Base-by-base conservation (phyloP, 2,329 filamentous ascomycete genomes). In the Blastomyces emzantsi region DNA sequence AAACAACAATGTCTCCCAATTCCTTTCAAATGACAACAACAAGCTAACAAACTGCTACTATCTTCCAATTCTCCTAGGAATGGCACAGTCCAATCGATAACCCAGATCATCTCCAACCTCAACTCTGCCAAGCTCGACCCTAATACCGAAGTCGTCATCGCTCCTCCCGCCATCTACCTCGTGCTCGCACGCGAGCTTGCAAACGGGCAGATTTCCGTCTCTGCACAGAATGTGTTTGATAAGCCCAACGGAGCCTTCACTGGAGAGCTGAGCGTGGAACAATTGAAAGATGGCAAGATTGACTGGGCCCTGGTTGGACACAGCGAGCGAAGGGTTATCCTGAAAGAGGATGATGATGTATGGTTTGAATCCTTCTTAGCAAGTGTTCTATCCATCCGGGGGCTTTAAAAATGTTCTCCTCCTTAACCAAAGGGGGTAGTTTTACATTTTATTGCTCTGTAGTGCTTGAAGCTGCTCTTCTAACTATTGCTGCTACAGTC, bases 181-280 rank as follows among this genome's bases (percentile, higher is more conserved):
- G 85, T 90, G 74, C 86, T 92, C 69, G 87, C 92, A 74, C 90
- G 90, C 73, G 87, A 94, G 76, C 83, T 87, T 74, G 85, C 93
- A 72, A 86, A 87, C 76, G 74, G 84, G 71, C 86, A 87, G 69
- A 83, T 99, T 75, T 89, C 90, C 74, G 90, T 99, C 67, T 90
- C 93, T 64, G 88, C 94, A 64, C 94, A 99, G 82, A 99, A 99
- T 80, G 91, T 97, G 78, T 97, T 86, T 80, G 90, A 97, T 84
- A 93, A 93, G 85, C 91, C 92, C 77, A 92, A 94, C 78, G 94
- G 94, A 72, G 94, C 94, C 72, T 97, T 90, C 84, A 99, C 94
- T 45, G 94, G 94, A 74, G 94, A 99, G 82, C 94, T 97, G 81
- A 92, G 89, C 69, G 92, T 92, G 68, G 82, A 87, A 67, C 94